Evolutionary conservation across 1,284 basidiomycete genomes (phyloP).

Genomic region (Apiotrichum porosum): DNA sequence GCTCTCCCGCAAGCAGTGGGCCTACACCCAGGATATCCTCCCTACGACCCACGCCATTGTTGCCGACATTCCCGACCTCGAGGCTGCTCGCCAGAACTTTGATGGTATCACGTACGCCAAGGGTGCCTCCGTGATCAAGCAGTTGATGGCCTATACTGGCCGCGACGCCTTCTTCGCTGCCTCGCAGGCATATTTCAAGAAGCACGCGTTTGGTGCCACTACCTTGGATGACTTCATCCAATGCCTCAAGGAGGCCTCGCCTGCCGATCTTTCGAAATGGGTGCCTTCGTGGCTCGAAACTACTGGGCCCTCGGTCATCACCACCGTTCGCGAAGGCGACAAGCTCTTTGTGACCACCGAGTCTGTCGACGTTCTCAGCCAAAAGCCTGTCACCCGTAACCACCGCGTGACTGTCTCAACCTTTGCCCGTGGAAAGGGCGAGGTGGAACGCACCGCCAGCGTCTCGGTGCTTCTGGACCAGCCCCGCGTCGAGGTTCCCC

Average conservation of each 20-base stretch:
- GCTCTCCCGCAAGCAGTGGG: conserved; percentile 8
- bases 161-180: conserved; percentile 9
- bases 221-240: conserved; percentile 7
- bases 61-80: conserved; percentile 10
- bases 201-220: conserved; percentile 4
- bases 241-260: conserved; percentile 3
- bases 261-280: conserved; percentile 4
- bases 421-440: not conserved
- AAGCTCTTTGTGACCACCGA: conserved; percentile 5
- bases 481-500: conserved; percentile 5
- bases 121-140: conserved; percentile 7
- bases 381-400: conserved; percentile 3
- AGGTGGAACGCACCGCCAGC: conserved; percentile 4
- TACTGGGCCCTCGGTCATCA: conserved; percentile 6
- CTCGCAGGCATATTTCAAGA: conserved; percentile 3
- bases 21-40: conserved; percentile 3
- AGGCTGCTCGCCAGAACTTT: conserved; percentile 10
- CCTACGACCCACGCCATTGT: conserved; percentile 9
- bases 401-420: conserved; percentile 10
- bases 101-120: conserved; percentile 11
- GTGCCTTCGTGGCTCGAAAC: conserved; percentile 11
- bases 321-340: conserved; percentile 5
- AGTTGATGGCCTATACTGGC: conserved; percentile 10
- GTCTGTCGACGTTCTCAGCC: conserved; percentile 1
- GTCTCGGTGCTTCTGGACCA: conserved; percentile 6